A percentile compares a stretch with the other conserved stretches of the same genome.
These are phyloP conservation scores for Ammopiptanthus mongolicus DNA, from an alignment of 306 rosid species.

Conservation along the genomic window DNA sequence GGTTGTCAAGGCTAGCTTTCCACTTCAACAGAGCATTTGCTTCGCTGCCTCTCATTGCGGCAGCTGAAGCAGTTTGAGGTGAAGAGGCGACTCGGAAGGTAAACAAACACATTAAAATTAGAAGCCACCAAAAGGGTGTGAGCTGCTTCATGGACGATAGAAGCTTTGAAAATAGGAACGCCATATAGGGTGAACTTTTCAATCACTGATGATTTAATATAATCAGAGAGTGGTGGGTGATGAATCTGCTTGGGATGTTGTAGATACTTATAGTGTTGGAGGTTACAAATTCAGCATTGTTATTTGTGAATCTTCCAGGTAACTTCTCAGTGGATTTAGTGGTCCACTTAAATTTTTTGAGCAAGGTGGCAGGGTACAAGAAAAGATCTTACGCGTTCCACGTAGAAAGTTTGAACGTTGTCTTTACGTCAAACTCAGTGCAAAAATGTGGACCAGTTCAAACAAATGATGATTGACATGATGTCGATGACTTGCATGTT, in stretches of 20 bases:
- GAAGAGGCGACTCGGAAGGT: not conserved
- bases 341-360: no score
- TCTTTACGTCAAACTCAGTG: no score
- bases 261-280: no score
- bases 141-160: not conserved
- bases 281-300: no score
- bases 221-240: not conserved
- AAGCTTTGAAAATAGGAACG: not conserved
- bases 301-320: no score
- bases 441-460: no score
- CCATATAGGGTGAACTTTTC: not conserved
- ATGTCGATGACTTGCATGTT: no score
- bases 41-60: not conserved
- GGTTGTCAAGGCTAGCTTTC: constrained; percentile 3
- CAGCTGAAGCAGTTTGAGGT: not conserved
- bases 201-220: not conserved
- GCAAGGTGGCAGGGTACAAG: no score
- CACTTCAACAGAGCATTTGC: constrained; percentile 12
- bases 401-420: no score
- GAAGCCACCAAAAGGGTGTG: not conserved
- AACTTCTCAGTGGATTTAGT: not conserved
- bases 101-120: not conserved
- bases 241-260: not conserved
- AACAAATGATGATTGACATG: no score
- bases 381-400: no score